These are phyloP conservation scores for Nectriaceae sp. DNA, from an alignment of 2,329 filamentous ascomycete genomes.

Conservation along the genomic window DNA sequence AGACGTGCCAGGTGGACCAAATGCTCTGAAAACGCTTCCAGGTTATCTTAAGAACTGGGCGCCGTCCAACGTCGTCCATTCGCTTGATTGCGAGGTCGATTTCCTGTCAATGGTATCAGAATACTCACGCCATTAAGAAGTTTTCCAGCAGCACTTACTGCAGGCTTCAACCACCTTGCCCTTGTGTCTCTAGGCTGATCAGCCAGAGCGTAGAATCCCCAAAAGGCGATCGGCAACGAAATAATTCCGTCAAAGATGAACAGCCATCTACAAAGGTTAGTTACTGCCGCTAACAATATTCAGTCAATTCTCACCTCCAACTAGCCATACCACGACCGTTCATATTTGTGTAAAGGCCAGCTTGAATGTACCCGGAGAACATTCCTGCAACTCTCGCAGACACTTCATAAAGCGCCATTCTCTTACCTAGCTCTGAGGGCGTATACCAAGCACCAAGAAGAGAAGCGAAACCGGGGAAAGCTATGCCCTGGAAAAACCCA, in stretches of 20 bases:
- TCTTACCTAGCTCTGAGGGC: constrained; percentile 30
- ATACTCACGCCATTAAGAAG: neutral
- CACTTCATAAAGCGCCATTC: constrained; percentile 29
- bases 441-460: constrained; percentile 35
- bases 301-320: constrained; percentile 5
- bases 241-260: constrained; percentile 39
- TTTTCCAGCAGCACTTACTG: neutral
- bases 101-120: constrained; percentile 1
- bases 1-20: constrained; percentile 14
- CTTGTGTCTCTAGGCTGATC: constrained; percentile 13
- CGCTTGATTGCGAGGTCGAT: constrained; percentile 6
- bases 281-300: accelerated
- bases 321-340: constrained; percentile 25
- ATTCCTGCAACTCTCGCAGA: constrained; percentile 23
- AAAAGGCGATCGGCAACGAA: constrained; percentile 16
- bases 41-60: constrained; percentile 11
- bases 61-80: constrained; percentile 11
- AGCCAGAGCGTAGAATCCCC: constrained; percentile 18
- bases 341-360: constrained; percentile 37
- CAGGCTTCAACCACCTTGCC: constrained; percentile 11
- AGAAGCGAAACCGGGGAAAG: constrained; percentile 27
- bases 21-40: constrained; percentile 13
- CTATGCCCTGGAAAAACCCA: constrained; percentile 31
- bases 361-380: constrained; percentile 38
- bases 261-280: constrained; percentile 35